A percentile compares a stretch with the other conserved stretches of the same genome.
Conservation (phyloP, 2,329 filamentous ascomycete genomes). For the Aspergillus candidus region DNA sequence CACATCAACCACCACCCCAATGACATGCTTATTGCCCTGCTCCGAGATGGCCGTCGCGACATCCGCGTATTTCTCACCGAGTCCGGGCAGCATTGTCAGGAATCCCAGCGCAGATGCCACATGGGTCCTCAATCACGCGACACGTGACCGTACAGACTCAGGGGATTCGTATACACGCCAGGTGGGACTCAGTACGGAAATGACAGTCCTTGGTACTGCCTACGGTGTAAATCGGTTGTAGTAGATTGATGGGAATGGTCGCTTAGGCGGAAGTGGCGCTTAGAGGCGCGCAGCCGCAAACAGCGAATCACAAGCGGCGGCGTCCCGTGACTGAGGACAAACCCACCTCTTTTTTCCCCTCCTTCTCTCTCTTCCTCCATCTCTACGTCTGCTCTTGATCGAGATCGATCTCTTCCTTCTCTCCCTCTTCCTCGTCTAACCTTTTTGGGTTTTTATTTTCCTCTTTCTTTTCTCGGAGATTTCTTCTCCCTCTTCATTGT, state of each 20-base stretch:
- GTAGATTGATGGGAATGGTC: conserved; percentile 6
- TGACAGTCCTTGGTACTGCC: too few relatives aligned
- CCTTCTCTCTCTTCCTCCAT: conserved; percentile 12
- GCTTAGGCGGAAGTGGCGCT: conserved; percentile 22
- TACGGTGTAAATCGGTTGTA: neutral
- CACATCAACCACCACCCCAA: conserved; percentile 66
- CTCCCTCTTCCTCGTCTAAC: conserved; percentile 24
- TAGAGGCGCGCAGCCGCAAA: conserved; percentile 14
- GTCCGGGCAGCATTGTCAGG: conserved; percentile 1
- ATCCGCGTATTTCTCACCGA: conserved; percentile 37
- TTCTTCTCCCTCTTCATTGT: conserved; percentile 5
- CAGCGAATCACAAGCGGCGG: conserved; percentile 11
- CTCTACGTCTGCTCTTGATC: conserved; percentile 2
- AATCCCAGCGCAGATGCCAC: too few relatives aligned
- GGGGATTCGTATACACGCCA: too few relatives aligned
- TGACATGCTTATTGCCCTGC: conserved; percentile 47
- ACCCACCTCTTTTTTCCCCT: conserved; percentile 22
- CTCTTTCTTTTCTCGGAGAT: conserved; percentile 10
- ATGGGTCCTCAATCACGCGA: too few relatives aligned
- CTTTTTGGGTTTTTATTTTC: conserved; percentile 15
- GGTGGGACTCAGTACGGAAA: too few relatives aligned
- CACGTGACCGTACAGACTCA: too few relatives aligned
- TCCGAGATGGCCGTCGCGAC: conserved; percentile 42
- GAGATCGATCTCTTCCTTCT: conserved; percentile 1
- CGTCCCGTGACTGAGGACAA: conserved; percentile 16